These are phyloP conservation scores for Aspergillus carlsbadensis DNA, from an alignment of 495 filamentous ascomycete species.

Conservation along the genomic window DNA sequence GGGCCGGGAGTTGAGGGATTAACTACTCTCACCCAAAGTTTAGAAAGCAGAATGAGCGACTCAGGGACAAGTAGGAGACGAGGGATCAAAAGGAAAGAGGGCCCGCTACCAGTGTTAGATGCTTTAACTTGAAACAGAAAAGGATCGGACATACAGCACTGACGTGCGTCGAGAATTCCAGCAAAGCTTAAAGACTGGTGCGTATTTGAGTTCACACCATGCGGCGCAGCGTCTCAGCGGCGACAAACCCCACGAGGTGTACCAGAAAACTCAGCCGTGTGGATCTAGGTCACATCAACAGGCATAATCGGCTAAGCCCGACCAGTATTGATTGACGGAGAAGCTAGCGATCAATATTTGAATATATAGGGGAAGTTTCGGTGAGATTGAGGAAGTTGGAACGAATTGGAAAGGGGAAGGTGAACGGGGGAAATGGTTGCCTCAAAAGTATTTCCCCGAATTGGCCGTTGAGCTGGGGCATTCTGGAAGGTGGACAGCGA, in stretches of 20 bases:
- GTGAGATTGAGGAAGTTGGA: background rate
- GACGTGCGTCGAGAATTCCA: background rate
- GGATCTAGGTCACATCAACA: background rate
- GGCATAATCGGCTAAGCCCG: background rate
- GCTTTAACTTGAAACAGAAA: background rate
- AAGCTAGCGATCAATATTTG: background rate
- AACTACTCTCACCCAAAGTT: background rate
- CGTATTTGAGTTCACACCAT: background rate
- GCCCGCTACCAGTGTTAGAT: background rate
- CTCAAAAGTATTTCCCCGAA: background rate
- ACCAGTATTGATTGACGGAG: background rate
- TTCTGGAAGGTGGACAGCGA: background rate
- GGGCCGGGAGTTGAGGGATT: background rate
- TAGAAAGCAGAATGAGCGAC: background rate
- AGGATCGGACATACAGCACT: background rate
- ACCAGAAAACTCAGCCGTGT: background rate
- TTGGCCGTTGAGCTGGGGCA: background rate
- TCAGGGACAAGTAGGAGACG: background rate
- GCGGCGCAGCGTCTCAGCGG: background rate
- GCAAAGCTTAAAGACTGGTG: background rate
- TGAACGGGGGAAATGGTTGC: too few relatives aligned
- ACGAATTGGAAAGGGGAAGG: background rate
- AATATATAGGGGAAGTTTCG: background rate
- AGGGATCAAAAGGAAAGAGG: background rate
- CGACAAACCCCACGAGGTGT: conserved; percentile 5